phyloP scores from a whole-genome alignment of 176 grass and related monocot genomes.

The barley (Hordeum vulgare) region MorexV3_pseudomolecules_assembly NC_058524.1:57829552-57830051 shows the following conservation, averaged over 20 bases:
- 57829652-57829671: conserved; percentile 41
- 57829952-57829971: not conserved
- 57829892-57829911: not conserved
- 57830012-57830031: not conserved
- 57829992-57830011: not conserved
- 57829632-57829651: conserved; percentile 1
- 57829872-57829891: conserved; percentile 29
- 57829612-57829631: not conserved
- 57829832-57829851: conserved; percentile 69
- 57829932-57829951: not conserved
- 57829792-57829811: conserved; percentile 25
- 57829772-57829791: conserved; percentile 20
- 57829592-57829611: conserved; percentile 22
- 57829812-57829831: conserved; percentile 32
- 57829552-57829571: conserved; percentile 5
- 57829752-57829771: conserved; percentile 42
- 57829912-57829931: not conserved
- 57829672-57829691: conserved; percentile 21
- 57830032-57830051: not conserved
- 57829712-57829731: not conserved
- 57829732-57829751: conserved; percentile 32
- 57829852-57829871: conserved; percentile 35
- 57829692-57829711: conserved; percentile 15
- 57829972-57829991: not conserved
- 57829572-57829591: conserved; percentile 37